Percentiles rank a stretch among this genome's conserved stretches.
Evolutionary conservation across 805 yeast species (phyloP).

Genomic region (Alloascoidea africana): DNA sequence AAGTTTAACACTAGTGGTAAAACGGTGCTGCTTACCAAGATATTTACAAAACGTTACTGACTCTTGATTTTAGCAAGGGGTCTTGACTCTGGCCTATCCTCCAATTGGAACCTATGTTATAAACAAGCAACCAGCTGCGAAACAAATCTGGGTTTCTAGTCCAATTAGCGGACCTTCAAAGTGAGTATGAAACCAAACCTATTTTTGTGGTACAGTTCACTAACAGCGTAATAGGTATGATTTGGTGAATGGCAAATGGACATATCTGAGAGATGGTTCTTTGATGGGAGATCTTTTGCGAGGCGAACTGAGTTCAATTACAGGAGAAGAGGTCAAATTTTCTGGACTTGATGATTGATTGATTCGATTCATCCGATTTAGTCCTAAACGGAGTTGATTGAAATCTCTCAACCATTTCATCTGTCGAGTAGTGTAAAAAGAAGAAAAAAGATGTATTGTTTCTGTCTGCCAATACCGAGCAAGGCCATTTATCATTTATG

Average conservation of each 20-base stretch:
- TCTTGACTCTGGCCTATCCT: conserved; percentile 57
- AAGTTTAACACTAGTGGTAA: not conserved
- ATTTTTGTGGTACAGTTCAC: conserved; percentile 12
- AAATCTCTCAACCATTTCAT: too few species aligned
- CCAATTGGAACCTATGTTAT: conserved; percentile 76
- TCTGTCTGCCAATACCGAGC: too few species aligned
- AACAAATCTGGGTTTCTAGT: conserved; percentile 90
- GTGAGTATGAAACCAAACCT: conserved; percentile 8
- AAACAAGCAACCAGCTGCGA: conserved; percentile 95
- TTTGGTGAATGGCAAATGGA: conserved; percentile 60
- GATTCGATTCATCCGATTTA: too few species aligned
- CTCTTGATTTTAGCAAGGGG: conserved; percentile 48
- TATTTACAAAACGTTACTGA: not conserved
- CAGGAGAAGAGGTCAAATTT: conserved; percentile 11
- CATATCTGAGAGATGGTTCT: conserved; percentile 52
- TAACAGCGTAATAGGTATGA: conserved; percentile 34
- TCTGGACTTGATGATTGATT: not conserved
- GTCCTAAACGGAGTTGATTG: too few species aligned
- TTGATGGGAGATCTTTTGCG: conserved; percentile 32
- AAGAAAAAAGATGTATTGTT: too few species aligned
- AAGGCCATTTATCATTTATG: too few species aligned
- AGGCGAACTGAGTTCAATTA: conserved; percentile 28
- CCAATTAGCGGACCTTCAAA: conserved; percentile 86
- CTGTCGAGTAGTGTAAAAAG: too few species aligned
- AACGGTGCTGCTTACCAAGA: conserved; percentile 7